Percentiles rank a stretch among this genome's conserved stretches.
Conservation (phyloP, 2,329 filamentous ascomycete genomes). For the Colletotrichum euphorbiae region DNA sequence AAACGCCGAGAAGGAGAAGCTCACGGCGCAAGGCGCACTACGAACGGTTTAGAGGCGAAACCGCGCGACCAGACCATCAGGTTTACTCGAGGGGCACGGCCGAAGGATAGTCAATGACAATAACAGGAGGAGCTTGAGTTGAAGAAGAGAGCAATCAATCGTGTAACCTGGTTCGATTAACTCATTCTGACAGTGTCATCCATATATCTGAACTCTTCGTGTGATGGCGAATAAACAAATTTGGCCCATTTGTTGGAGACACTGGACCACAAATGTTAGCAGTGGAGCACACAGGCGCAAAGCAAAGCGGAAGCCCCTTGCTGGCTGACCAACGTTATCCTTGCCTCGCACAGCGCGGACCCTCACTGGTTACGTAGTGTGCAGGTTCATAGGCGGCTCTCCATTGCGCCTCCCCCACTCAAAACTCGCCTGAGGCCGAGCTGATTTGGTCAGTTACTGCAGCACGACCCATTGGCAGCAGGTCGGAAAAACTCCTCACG, state of each 20-base stretch:
- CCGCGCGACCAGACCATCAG: too few species aligned
- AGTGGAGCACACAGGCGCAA: background rate
- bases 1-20: conserved; percentile 19
- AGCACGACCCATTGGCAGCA: conserved; percentile 11
- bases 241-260: background rate
- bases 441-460: conserved; percentile 33
- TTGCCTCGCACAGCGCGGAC: conserved; percentile 20
- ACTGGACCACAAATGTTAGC: background rate
- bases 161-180: too few species aligned
- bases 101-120: too few species aligned
- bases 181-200: too few species aligned
- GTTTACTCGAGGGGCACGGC: too few species aligned
- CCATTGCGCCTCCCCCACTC: conserved; percentile 35
- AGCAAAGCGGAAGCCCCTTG: background rate
- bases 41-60: conserved; percentile 16
- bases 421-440: conserved; percentile 35
- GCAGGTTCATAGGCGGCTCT: conserved; percentile 24
- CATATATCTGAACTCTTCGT: too few species aligned
- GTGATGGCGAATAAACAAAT: too few species aligned
- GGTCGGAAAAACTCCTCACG: conserved; percentile 39
- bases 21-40: conserved; percentile 23
- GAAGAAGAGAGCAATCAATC: too few species aligned
- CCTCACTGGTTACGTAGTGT: conserved; percentile 38
- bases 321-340: conserved; percentile 35
- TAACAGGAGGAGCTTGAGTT: too few species aligned